Conservation (phyloP, 441 rosid genomes). For the Arabidopsis hybrid region DNA sequence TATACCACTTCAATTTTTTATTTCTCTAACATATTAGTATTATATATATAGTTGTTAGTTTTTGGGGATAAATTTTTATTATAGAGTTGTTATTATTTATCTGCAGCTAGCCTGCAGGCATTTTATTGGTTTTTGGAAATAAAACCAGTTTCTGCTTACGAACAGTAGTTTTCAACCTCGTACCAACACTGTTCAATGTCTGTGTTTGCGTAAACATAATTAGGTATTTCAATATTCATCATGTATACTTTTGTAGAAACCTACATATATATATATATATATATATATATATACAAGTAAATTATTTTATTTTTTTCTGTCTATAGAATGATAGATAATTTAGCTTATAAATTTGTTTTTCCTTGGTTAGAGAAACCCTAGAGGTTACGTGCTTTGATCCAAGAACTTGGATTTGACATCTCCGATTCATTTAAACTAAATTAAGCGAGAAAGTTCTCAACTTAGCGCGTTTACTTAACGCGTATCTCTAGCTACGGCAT, state of each 20-base stretch:
- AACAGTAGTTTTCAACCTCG: constrained; percentile 45
- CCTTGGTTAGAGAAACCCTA: constrained; percentile 40
- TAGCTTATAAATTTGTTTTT: constrained; percentile 31
- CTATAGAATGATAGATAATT: constrained; percentile 16
- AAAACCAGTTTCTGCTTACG: constrained; percentile 19
- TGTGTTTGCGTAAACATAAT: constrained; percentile 41
- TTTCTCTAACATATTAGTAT: not conserved
- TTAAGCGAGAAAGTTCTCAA: constrained; percentile 21
- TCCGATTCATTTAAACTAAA: constrained; percentile 24
- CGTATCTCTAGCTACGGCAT: not conserved
- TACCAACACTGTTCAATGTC: constrained; percentile 46
- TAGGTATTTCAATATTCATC: constrained; percentile 45
- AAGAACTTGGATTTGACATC: constrained; percentile 47
- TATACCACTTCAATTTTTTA: not conserved
- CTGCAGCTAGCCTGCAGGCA: constrained; percentile 32
- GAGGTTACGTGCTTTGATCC: constrained; percentile 43
- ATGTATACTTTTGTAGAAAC: constrained; percentile 48
- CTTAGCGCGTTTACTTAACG: constrained; percentile 36
- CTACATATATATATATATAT: constrained; percentile 16
- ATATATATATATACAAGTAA: not conserved
- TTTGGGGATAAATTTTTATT: not conserved
- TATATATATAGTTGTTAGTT: not conserved
- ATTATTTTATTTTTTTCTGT: not conserved
- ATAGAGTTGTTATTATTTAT: constrained; percentile 2
- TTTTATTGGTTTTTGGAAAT: constrained; percentile 42